phyloP scores from a whole-genome alignment of 2,329 filamentous ascomycete genomes.

The Purpureocillium lavendulum region DNA sequence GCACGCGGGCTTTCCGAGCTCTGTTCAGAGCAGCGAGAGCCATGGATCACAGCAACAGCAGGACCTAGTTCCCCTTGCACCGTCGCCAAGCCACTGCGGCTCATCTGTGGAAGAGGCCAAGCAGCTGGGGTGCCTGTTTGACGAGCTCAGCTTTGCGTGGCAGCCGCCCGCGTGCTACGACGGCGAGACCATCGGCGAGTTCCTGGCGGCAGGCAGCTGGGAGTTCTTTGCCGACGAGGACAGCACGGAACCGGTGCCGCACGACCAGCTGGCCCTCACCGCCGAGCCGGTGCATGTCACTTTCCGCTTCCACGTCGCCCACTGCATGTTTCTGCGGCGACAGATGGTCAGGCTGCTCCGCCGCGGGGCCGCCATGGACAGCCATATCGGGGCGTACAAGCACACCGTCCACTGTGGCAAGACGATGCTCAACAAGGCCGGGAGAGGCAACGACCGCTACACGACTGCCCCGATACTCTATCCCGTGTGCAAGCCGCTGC shows the following conservation, averaged over 20 bases:
- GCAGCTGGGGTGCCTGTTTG: conserved; percentile 1
- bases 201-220: conserved; percentile 1
- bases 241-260: neutral
- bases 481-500: conserved; percentile 2
- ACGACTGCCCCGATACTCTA: conserved; percentile 3
- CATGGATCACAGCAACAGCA: neutral
- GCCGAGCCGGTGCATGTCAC: conserved; percentile 1
- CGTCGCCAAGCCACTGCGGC: conserved; percentile 1
- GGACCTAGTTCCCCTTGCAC: neutral
- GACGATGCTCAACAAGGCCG: neutral
- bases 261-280: neutral
- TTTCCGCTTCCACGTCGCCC: conserved; percentile 1
- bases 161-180: conserved; percentile 5
- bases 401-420: conserved; percentile 3
- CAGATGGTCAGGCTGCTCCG: conserved; percentile 4
- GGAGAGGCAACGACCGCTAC: neutral
- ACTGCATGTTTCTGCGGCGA: conserved; percentile 2
- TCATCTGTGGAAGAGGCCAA: conserved; percentile 1
- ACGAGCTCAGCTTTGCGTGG: conserved; percentile 5
- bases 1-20: neutral
- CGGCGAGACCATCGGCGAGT: conserved; percentile 2
- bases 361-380: conserved; percentile 2
- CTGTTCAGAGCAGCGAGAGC: too few species aligned
- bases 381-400: conserved; percentile 2
- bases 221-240: conserved; percentile 2